These are phyloP conservation scores for Hericium rajendrae DNA, from an alignment of 768 basidiomycete genomes.

Conservation along the genomic window DNA sequence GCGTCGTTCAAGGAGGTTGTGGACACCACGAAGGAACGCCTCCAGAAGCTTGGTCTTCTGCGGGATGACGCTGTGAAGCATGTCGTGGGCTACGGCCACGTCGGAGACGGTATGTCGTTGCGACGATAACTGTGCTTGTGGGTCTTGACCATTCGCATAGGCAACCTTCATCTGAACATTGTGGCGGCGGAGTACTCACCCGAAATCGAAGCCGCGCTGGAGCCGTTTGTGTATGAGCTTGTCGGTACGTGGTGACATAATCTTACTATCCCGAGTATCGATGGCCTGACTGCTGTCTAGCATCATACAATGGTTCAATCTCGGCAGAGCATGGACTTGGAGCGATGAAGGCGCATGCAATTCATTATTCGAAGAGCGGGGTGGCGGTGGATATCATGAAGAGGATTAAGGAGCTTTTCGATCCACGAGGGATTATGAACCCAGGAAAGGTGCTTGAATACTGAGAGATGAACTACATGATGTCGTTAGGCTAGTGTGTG, in stretches of 20 bases:
- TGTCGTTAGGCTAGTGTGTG: not conserved
- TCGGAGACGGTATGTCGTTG: constrained; percentile 75
- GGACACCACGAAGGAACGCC: constrained; percentile 63
- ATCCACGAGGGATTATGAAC: constrained; percentile 88
- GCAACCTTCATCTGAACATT: constrained; percentile 91
- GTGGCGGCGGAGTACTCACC: constrained; percentile 73
- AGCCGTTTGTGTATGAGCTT: constrained; percentile 92
- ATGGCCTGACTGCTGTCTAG: constrained; percentile 26
- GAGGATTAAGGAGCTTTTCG: constrained; percentile 80
- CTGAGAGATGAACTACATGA: not conserved
- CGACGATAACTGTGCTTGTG: no score
- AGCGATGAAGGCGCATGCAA: constrained; percentile 86
- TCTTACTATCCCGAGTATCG: not conserved
- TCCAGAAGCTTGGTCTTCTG: constrained; percentile 60
- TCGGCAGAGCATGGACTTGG: constrained; percentile 98
- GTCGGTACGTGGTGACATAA: constrained; percentile 44
- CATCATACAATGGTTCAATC: constrained; percentile 77
- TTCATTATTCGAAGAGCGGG: constrained; percentile 76
- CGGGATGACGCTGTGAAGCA: constrained; percentile 68
- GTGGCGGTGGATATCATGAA: constrained; percentile 84
- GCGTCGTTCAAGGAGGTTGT: constrained; percentile 82
- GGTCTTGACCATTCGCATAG: constrained; percentile 26
- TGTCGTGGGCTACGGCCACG: constrained; percentile 91
- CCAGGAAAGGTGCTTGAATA: constrained; percentile 67
- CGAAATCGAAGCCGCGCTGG: constrained; percentile 79